phyloP scores from a whole-genome alignment of 352 stramenopile species.

The Nannochloropsis limnetica region DNA sequence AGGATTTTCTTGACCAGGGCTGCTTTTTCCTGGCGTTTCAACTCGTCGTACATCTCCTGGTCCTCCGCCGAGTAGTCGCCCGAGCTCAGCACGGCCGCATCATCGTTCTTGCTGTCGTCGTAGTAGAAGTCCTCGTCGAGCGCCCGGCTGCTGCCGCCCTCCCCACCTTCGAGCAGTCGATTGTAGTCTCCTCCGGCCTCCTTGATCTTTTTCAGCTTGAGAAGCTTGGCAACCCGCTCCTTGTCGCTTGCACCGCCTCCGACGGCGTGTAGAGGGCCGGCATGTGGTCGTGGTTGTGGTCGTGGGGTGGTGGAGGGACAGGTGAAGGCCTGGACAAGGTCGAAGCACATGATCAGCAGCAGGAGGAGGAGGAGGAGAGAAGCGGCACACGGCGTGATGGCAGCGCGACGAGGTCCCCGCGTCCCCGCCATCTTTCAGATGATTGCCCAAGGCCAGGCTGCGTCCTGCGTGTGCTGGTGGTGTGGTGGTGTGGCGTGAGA shows the following conservation, averaged over 20 bases:
- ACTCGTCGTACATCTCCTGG: conserved; percentile 8
- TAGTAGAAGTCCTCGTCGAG: not conserved
- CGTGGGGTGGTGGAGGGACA: not conserved
- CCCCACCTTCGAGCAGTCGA: not conserved
- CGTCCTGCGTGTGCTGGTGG: not conserved
- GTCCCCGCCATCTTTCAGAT: not conserved
- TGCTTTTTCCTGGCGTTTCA: conserved; percentile 8
- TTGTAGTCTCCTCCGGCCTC: conserved; percentile 29
- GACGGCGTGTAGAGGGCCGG: not conserved
- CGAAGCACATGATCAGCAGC: too few species aligned
- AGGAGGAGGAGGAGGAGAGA: not conserved
- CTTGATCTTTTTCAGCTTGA: conserved; percentile 14
- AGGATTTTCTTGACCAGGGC: conserved; percentile 11
- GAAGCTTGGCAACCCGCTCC: not conserved
- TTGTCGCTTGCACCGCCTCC: not conserved
- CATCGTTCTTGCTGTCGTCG: not conserved
- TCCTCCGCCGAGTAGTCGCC: conserved; percentile 11
- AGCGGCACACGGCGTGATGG: too few species aligned
- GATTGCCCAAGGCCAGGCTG: not conserved
- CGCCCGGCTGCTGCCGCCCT: not conserved
- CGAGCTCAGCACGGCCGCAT: not conserved
- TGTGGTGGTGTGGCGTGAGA: not conserved
- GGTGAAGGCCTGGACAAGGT: not conserved
- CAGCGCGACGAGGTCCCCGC: not conserved
- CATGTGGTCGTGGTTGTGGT: not conserved